Evolutionary conservation across 2,329 filamentous ascomycete genomes (phyloP), one percentile per base, ranked within the genome.

Genomic region (Hypoxylon sp.): DNA sequence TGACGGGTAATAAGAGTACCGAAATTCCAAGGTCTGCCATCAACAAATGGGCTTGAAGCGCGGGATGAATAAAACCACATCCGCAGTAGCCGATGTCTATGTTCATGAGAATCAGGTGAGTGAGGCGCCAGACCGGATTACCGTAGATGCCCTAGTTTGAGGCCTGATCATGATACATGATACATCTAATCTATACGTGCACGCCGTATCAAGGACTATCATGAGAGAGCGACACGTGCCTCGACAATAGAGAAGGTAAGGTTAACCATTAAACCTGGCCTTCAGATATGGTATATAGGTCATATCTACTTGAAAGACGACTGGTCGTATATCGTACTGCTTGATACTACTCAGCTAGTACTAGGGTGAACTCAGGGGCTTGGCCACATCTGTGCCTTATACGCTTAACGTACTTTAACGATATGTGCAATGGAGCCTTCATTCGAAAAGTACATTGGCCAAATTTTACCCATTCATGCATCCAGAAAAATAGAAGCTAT

Each of bases 1-100:
- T 31, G 8, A 40, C 42, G 14, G 25, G 53, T 44, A 10, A 46
- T 33, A 30, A n/a, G 40, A 3, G 13, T 30, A 5, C 22, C 42
- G 22, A 20, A 56, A 44, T 37, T 30, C 22, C 27, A 40, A n/a
- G 14, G 20, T n/a, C 35, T 25, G 4, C 13, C 22, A 11, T 55
- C 30, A n/a, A 30, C 31, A 6, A 27, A 42, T 30, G 42, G 22
- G 14, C 17, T 42, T 57, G 37, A 46, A 33, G 10, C 54, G 17
- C 17, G 7, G 37, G 8, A 57, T 11, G n/a, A 57, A 46, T 57
- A 57, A 44, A 44, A 14, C 13, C 27, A 46, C 42, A 57, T 17
- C 37, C 54, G 54, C 54, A 30, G 14, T 27, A 57, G 25, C 54
- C 54, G 42, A 17, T 30, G 7, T 13, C 30, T 46, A 46, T 25